Base-by-base conservation (phyloP, 176 grass and related monocot species). In the Hordeum vulgare region DNA sequence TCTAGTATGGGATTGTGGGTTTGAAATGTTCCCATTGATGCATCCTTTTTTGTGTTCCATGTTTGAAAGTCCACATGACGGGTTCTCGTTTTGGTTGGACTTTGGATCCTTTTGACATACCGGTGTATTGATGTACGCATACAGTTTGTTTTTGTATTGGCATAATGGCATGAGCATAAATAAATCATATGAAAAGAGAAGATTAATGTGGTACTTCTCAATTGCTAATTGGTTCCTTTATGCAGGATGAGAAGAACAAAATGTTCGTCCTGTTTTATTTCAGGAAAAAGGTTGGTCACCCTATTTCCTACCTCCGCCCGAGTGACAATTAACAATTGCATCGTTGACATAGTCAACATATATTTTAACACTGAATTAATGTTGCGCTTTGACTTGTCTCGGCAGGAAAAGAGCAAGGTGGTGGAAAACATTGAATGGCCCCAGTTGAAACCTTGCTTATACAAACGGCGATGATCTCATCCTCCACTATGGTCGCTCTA, bases 231-330 rank as follows among this genome's bases (percentile, higher is more conserved):
- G 60, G 27, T 41, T 77, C 76, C 26, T 65, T 78, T 94, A 54
- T 87, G 87, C 78, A 98, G 96, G 96, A 98, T 26, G 81, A 60
- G 57, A 90, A 90, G 57, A 98, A 95, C 71, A 98, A 93, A 91
- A 93, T 98, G 96, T 98, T 95, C 85, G 65, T 93, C 71, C 88
- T 98, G 53, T 95, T 98, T 60, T 89, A 92, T 88, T 98, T 98
- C 80, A 90, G 62, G 76, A 98, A 95, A 81, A 93, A 88, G 88
- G 96, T 98, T 65, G 58, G 80, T 61, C 39, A 42, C 61, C 66
- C 1, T 31, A 42, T 71, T 41, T 81, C 26, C 42, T 88, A 63
- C 59, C 70, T 57, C 31, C 13, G 67, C 51, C 51, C 7, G 18
- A 40, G 20, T 69, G 49, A 17, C 21, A 33, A 57, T 23, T 81